These are phyloP conservation scores for Hortiboletus rubellus DNA, from an alignment of 1,284 basidiomycete genomes.

Conservation along the genomic window DNA sequence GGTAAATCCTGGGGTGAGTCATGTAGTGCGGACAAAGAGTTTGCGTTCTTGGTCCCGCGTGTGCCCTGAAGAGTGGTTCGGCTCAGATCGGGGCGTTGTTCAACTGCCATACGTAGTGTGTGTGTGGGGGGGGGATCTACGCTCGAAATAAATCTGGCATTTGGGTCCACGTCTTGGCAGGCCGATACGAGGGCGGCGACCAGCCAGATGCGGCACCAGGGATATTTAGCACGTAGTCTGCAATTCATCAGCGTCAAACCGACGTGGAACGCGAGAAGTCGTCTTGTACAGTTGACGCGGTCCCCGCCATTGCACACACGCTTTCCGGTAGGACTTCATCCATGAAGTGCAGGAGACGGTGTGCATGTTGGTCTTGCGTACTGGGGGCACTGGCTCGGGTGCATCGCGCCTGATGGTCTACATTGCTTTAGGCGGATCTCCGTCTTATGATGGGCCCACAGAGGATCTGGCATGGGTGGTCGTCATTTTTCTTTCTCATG, in stretches of 20 bases:
- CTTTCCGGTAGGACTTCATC: slow-evolving; percentile 70
- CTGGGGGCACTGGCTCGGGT: slow-evolving; percentile 42
- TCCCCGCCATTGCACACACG: slow-evolving; percentile 48
- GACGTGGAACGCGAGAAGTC: slow-evolving; percentile 71
- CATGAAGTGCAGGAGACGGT: slow-evolving; percentile 74
- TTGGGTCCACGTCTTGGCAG: slow-evolving; percentile 77
- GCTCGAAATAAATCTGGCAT: slow-evolving; percentile 51
- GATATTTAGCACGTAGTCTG: slow-evolving; percentile 67
- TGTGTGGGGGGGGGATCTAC: no score
- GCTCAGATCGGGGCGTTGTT: no score
- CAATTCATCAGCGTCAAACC: slow-evolving; percentile 67
- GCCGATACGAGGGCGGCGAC: background rate
- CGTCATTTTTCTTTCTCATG: background rate
- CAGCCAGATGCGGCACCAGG: slow-evolving; percentile 41
- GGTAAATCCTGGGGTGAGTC: no score
- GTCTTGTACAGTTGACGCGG: background rate
- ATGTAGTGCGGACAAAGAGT: slow-evolving; percentile 34
- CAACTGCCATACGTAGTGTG: no score
- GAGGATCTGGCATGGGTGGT: background rate
- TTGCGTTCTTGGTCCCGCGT: slow-evolving; percentile 44
- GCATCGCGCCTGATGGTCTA: slow-evolving; percentile 44
- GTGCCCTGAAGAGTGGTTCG: no score
- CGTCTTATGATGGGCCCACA: slow-evolving; percentile 18
- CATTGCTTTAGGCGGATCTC: no score
- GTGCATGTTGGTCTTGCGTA: slow-evolving; percentile 53